A percentile compares a stretch with the other conserved stretches of the same genome.
Conservation (phyloP, 2,329 filamentous ascomycete species). For the Cryphonectria naterciae region DNA sequence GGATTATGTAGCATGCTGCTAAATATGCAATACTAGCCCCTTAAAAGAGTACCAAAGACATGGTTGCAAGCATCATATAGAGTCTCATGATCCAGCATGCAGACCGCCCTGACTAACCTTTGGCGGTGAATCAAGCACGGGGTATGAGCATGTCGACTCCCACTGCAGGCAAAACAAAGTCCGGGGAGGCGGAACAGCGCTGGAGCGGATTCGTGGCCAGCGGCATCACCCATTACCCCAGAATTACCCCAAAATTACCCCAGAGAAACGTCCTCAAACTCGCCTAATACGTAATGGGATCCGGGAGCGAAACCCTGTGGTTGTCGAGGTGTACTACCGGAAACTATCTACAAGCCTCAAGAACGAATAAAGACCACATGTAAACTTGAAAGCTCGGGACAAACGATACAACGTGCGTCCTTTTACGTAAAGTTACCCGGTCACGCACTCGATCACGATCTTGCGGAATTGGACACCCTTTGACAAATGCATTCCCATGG, state of each 20-base stretch:
- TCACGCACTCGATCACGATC: conserved; percentile 17
- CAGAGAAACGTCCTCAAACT: conserved; percentile 20
- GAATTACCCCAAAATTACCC: conserved; percentile 30
- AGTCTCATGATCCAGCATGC: not conserved
- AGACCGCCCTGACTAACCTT: not conserved
- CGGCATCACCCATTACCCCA: conserved; percentile 20
- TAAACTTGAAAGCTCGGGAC: not conserved
- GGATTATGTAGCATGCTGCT: not conserved
- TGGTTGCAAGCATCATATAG: not conserved
- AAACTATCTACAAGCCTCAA: conserved; percentile 15
- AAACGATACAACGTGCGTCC: not conserved
- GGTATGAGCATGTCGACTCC: not conserved
- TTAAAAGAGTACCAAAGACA: not conserved
- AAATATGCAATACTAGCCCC: not conserved
- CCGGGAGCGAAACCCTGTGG: not conserved
- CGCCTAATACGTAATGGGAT: conserved; percentile 28
- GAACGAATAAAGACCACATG: not conserved
- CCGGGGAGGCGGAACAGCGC: not conserved
- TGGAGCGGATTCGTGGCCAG: not conserved
- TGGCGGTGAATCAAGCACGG: not conserved
- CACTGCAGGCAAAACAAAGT: not conserved
- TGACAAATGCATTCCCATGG: conserved; percentile 2
- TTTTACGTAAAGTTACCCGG: conserved; percentile 26
- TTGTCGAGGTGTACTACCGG: not conserved
- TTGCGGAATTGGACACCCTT: conserved; percentile 12